These are phyloP conservation scores for Phytopythium helicoides DNA, from an alignment of 352 stramenopile species.

Conservation along the genomic window DNA sequence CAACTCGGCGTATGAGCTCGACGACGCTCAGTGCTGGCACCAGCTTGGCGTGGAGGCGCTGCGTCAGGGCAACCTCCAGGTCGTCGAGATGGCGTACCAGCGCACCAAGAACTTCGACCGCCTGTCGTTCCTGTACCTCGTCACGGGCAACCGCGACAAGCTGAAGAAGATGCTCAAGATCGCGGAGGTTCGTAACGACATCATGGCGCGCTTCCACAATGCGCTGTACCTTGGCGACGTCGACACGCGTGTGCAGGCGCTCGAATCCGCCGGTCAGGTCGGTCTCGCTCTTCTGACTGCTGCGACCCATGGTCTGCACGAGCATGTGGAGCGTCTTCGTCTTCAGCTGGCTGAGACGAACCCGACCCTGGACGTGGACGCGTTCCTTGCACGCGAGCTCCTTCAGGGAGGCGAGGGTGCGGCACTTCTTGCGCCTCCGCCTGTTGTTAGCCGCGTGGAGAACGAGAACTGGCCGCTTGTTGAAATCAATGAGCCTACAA, in stretches of 20 bases:
- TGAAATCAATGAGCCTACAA: slow-evolving; percentile 91
- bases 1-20: slow-evolving; percentile 95
- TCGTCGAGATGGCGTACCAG: slow-evolving; percentile 99
- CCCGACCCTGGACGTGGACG: slow-evolving; percentile 61
- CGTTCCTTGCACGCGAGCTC: slow-evolving; percentile 68
- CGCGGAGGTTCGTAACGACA: slow-evolving; percentile 96
- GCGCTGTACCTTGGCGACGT: slow-evolving; percentile 97
- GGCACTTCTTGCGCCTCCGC: slow-evolving; percentile 91
- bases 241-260: slow-evolving; percentile 92
- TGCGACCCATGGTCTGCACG: slow-evolving; percentile 93
- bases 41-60: slow-evolving; percentile 97
- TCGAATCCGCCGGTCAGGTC: slow-evolving; percentile 96
- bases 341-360: slow-evolving; percentile 91
- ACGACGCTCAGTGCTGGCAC: slow-evolving; percentile 96
- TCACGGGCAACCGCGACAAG: slow-evolving; percentile 98
- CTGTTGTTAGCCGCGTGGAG: slow-evolving; percentile 90
- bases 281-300: slow-evolving; percentile 96
- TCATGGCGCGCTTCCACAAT: slow-evolving; percentile 99
- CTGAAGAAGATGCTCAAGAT: slow-evolving; percentile 99
- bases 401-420: slow-evolving; percentile 66
- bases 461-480: slow-evolving; percentile 98
- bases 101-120: slow-evolving; percentile 99
- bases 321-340: slow-evolving; percentile 94
- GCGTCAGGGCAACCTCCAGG: slow-evolving; percentile 98
- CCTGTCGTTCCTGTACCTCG: slow-evolving; percentile 98